These are phyloP conservation scores for Fusarium burgessii DNA, from an alignment of 2,329 filamentous ascomycete species.

Conservation along the genomic window DNA sequence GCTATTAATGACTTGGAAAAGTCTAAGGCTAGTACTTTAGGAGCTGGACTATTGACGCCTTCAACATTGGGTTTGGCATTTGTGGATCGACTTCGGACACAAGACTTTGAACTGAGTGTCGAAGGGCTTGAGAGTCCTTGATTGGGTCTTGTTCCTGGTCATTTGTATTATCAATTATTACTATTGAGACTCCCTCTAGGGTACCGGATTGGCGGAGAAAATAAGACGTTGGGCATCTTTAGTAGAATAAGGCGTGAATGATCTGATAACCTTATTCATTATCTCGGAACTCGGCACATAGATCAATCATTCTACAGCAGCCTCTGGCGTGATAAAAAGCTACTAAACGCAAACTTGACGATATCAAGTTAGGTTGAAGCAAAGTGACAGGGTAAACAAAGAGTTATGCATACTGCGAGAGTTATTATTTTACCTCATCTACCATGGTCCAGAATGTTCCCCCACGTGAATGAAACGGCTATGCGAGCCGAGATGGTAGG, in stretches of 20 bases:
- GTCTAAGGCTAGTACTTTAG: neutral
- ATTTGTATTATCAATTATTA: neutral
- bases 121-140: neutral
- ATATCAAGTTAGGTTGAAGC: neutral
- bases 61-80: neutral
- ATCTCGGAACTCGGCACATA: slow-evolving; percentile 8
- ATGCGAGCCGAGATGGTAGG: neutral
- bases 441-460: neutral
- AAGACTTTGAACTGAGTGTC: neutral
- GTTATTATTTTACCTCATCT: neutral
- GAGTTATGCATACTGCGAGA: slow-evolving; percentile 6
- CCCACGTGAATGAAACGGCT: neutral
- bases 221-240: neutral
- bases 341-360: neutral
- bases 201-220: neutral
- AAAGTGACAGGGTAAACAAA: neutral
- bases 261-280: slow-evolving; percentile 8
- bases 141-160: too few relatives aligned
- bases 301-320: neutral
- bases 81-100: neutral
- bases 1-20: neutral
- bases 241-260: neutral
- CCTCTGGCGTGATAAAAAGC: neutral
- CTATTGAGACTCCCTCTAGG: neutral
- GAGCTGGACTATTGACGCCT: neutral